These are phyloP conservation scores for Polygonum aviculare DNA, from an alignment of 148 eudicot genomes.

Conservation along the genomic window DNA sequence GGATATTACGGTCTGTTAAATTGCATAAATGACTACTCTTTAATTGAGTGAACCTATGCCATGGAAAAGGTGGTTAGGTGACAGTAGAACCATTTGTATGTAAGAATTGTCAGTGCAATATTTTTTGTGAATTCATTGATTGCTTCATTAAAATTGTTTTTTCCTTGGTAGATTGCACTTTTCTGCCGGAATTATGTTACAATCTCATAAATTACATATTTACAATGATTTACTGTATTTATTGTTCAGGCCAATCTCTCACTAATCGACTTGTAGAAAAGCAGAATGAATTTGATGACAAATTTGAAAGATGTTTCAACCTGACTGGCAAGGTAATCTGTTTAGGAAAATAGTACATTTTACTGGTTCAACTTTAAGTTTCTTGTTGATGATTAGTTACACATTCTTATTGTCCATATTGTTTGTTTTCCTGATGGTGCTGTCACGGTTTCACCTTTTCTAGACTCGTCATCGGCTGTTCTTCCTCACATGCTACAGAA, in stretches of 20 bases:
- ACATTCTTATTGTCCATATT: not conserved
- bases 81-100: not conserved
- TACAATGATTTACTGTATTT: not conserved
- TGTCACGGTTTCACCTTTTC: not conserved
- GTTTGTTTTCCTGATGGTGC: not conserved
- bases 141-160: not conserved
- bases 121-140: not conserved
- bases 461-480: not conserved
- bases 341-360: not conserved
- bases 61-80: not conserved
- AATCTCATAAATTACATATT: not conserved
- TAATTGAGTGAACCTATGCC: not conserved
- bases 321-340: conserved; percentile 57
- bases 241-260: conserved; percentile 50
- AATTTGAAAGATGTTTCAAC: conserved; percentile 55
- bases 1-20: not conserved
- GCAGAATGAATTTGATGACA: conserved; percentile 56
- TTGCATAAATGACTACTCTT: not conserved
- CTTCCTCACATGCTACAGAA: not conserved
- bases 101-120: not conserved
- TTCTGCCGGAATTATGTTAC: not conserved
- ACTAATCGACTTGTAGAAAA: conserved; percentile 43
- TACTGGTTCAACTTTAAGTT: not conserved
- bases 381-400: not conserved
- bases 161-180: not conserved